Base-by-base conservation (phyloP, 2,329 filamentous ascomycete species). In the Colletotrichum chrysophilum region DNA sequence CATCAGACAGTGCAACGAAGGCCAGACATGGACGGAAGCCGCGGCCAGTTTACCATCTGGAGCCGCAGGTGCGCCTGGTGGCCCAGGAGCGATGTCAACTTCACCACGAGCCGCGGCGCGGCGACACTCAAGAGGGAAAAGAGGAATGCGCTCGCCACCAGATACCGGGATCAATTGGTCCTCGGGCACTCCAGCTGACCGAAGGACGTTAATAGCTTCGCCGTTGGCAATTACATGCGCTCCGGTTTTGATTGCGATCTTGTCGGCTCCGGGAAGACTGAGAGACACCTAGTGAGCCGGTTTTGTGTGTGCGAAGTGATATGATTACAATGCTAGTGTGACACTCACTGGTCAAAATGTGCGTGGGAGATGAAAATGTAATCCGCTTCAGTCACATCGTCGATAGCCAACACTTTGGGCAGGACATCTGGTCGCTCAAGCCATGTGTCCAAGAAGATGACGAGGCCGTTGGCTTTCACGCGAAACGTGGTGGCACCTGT, bases 341-440 rank as follows among this genome's bases (percentile, higher is more conserved):
- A 32, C 13, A 69, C 66, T 48, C 10, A 79, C 77, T 80, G 79
- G 55, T 80, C 79, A 74, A 80, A 80, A 66, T 80, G 78, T 16
- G 79, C 78, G 69, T 79, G 80, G 16, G 71, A 78, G 66, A 80
- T 80, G 69, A 80, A 78, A 13, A 80, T 80, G 43, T 81, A 80
- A 62, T 80, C 79, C 14, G 66, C 74, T 26, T 79, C 78, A 13
- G 30, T 34, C 5, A 81, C 78, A 28, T 80, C 77, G 28, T 79
- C 76, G 32, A 78, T 70, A 3, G 48, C 64, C 14, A 80, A 24
- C 13, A 48, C 13, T 48, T 62, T 64, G 13, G 56, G 48, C 26
- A 67, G 48, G 26, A 67, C 65, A 67, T 5, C 28, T 36, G 65
- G 65, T 7, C 65, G 65, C 10, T 67, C 65, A 13, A 67, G 43